Evolutionary conservation across 306 rosid species (phyloP), one percentile per base, ranked within the genome.

Genomic region (Senna tora): DNA sequence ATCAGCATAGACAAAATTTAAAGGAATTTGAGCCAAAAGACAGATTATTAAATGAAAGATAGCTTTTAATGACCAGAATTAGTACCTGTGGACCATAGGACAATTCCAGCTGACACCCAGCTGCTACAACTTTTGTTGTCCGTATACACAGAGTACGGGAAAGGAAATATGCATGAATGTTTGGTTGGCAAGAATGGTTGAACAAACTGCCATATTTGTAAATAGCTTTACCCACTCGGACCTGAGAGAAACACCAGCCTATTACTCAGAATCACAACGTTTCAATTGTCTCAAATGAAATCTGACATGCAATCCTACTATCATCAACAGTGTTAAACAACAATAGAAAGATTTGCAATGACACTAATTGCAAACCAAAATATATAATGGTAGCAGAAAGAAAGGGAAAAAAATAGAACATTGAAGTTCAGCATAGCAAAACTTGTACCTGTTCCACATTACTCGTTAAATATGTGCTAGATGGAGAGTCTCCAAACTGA

Each of bases 61-160:
- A 58, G 53, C 41, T 75, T 63, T 73, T 67, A 73, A 59, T 69
- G 51, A n/a, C 69, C 21, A 61, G 47, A 58, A 78, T 30, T 60
- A 73, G 72, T 84, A 90, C 98, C 96, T 92, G 96, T 57, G 96
- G 98, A 80, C 98, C 96, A 75, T 92, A 92, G 47, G 98, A 92
- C 76, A 92, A 66, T 73, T 90, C 98, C 71, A 90, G 83, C 73
- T 87, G 82, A 81, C 76, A 62, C 60, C 88, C 96, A 21, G 83
- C 79, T 30, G 89, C 28, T 30, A 86, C 84, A 73, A 36, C 68
- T 65, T 85, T 79, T 65, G 98, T 92, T 33, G 96, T 77, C 49
- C 95, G 83, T 61, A 90, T 46, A 77, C 60, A 82, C 38, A 92
- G 90, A 17, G 92, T 77, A 57, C 92, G 96, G 39, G 92, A 84